Evolutionary conservation across 1,284 basidiomycete genomes (phyloP), one percentile per base, ranked within the genome.

Genomic region (Ceratobasidium sp.): DNA sequence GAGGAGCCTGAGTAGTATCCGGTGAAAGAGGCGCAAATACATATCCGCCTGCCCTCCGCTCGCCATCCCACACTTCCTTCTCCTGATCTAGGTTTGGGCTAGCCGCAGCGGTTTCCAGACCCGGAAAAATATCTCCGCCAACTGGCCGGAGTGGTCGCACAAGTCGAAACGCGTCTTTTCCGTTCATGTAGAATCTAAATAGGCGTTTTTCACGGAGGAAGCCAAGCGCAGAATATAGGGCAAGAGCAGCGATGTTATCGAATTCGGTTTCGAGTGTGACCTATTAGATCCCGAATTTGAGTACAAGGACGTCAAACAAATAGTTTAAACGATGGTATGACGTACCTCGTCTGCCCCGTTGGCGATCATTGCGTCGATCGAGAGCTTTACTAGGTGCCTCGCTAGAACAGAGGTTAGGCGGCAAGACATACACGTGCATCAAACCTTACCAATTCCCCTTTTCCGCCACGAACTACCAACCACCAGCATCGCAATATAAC

Each of bases 401-500:
- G 94, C 95, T 95, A 85, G 56, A 49, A 26, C 31, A n/a, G 20
- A n/a, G 17, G 15, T 35, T 54, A 45, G 28, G 45, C n/a, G 64
- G 33, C 11, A 54, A 42, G 8, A 23, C 37, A 51, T 31, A 33
- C 20, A n/a, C 42, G 63, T 33, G 35, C 26, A 15, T 23, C 20
- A 79, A 77, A 76, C 89, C 90, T 82, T 82, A 96, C 96, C 96
- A 83, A 99, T 97, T 17, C 97, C 96, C 61, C 91, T 89, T 83
- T 96, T 93, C 53, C 97, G 87, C 88, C 90, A 97, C 53, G 86
- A 84, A 82, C 90, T 91, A 83, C 89, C 88, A 31, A 97, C 95
- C 80, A 93, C 95, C 74, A 99, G 89, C 98, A 99, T 99, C 37
- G 96, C 97, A 77, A 99, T 98, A 83, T 99, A 99, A 3, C 97